Evolutionary conservation across 768 basidiomycete species (phyloP), one percentile per base, ranked within the genome.

Genomic region (Lyophyllum shimeji): DNA sequence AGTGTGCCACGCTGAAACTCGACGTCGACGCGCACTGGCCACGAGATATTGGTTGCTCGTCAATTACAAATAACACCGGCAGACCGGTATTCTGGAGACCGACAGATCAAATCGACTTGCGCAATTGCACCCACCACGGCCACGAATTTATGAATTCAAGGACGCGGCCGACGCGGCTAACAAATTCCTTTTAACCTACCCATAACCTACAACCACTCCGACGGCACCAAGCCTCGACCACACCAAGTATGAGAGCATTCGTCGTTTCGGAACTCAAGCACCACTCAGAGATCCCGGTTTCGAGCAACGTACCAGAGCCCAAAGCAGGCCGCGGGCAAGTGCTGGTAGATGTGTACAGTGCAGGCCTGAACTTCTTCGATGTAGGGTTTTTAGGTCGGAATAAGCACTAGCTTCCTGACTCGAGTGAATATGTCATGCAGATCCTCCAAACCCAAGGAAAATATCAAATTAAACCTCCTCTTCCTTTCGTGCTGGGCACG

Each of bases 391-490:
- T 18, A 20, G 50, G 23, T 21, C 39, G 17, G 20, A 4, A 24
- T 48, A 17, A 12, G 24, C 29, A 18, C n/a, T n/a, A n/a, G n/a
- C n/a, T 18, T 47, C 25, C 27, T 48, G 39, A 17, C 27, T 12
- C 46, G 20, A n/a, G 47, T 15, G 53, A 37, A 9, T 20, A 48
- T 33, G 42, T 59, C 54, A 71, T 50, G 18, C 58, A 90, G 85
- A 92, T 93, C 60, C 74, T 96, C 24, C 93, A 95, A 74, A 76
- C 85, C 0, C 92, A 95, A 71, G 95, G 95, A 46, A 95, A 90
- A 75, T 90, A 96, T 68, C 95, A 96, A 65, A 69, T 71, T 52
- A 87, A 95, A 65, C 93, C 91, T 0, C 82, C 90, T 0, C 78
- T 93, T 37, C 95, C 95, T 0, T 97, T 95, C 71, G 78, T 85